phyloP scores from a whole-genome alignment of 108 stramenopile species.

The Cyclotella kingstonii region DNA sequence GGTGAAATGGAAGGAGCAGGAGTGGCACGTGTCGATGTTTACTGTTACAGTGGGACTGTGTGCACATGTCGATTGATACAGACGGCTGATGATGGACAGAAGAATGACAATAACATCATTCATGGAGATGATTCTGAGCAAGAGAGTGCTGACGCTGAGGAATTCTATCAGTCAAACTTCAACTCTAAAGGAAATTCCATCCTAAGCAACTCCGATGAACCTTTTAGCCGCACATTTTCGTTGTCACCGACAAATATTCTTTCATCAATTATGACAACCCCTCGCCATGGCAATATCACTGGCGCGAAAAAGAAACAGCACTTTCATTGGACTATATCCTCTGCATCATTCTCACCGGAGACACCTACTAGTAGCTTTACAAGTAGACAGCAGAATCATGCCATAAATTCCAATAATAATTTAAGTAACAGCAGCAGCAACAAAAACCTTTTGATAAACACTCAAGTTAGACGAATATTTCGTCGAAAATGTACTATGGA shows the following conservation, averaged over 20 bases:
- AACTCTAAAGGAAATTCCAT: neutral
- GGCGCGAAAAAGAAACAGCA: no score
- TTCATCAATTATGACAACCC: neutral
- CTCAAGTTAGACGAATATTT: constrained; percentile 20
- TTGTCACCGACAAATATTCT: constrained; percentile 1
- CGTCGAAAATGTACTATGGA: constrained; percentile 18
- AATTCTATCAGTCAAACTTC: no score
- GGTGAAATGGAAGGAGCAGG: constrained; percentile 16
- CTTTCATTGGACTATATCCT: neutral
- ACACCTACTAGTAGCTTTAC: neutral
- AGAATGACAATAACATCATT: neutral
- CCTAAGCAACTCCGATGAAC: neutral
- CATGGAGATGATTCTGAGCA: neutral
- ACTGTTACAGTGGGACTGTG: constrained; percentile 63
- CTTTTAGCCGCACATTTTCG: constrained; percentile 3
- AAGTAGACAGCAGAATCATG: neutral
- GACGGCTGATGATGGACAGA: neutral
- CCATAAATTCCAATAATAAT: neutral
- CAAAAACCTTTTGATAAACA: neutral
- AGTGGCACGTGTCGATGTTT: constrained; percentile 65
- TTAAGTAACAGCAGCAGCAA: neutral
- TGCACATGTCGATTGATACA: constrained; percentile 52
- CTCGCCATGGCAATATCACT: neutral
- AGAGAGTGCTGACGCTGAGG: no score
- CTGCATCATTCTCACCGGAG: neutral